These are phyloP conservation scores for Penicillium tannophilum DNA, from an alignment of 495 filamentous ascomycete genomes.

Conservation along the genomic window DNA sequence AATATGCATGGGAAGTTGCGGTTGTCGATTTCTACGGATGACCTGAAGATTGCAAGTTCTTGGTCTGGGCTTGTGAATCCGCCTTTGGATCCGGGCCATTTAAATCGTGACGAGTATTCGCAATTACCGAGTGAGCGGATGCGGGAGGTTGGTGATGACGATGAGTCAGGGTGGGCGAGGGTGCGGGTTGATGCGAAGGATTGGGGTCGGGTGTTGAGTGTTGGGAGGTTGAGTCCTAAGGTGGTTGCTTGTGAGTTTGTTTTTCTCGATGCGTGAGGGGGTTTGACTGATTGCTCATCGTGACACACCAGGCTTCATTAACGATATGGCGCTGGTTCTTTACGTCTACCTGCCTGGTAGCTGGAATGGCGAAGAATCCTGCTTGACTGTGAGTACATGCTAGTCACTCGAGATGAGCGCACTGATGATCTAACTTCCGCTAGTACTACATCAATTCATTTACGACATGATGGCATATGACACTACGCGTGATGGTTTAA, in stretches of 20 bases:
- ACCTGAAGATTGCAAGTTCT: conserved; percentile 74
- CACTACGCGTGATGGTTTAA: not conserved
- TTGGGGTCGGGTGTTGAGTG: conserved; percentile 86
- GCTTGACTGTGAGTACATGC: conserved; percentile 66
- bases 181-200: conserved; percentile 90
- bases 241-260: conserved; percentile 81
- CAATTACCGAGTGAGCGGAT: conserved; percentile 76
- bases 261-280: not conserved
- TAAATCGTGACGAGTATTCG: conserved; percentile 61
- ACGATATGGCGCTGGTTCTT: conserved; percentile 83
- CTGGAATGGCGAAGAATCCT: conserved; percentile 69
- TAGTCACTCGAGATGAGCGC: not conserved
- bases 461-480: conserved; percentile 29
- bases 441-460: conserved; percentile 66
- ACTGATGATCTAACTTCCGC: conserved; percentile 4
- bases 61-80: conserved; percentile 87
- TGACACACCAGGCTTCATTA: conserved; percentile 52
- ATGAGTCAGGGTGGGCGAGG: conserved; percentile 74
- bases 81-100: conserved; percentile 72
- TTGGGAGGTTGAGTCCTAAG: conserved; percentile 82
- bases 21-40: conserved; percentile 74
- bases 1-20: conserved; percentile 89
- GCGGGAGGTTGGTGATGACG: conserved; percentile 51
- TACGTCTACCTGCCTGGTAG: conserved; percentile 88
- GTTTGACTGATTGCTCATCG: not conserved